Conservation (phyloP, 306 rosid genomes). For the Vigna mungo region DNA sequence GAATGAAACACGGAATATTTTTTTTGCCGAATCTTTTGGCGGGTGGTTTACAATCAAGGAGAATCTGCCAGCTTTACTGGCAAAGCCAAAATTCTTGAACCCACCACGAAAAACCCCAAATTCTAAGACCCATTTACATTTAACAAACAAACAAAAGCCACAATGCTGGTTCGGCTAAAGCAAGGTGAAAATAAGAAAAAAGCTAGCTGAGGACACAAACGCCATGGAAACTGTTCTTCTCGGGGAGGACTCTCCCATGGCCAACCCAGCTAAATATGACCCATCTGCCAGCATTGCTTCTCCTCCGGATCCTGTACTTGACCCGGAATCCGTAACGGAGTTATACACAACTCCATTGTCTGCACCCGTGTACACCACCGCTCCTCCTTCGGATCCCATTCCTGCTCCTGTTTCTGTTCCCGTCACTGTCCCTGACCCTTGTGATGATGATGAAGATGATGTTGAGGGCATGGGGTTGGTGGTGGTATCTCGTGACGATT, state of each 20-base stretch:
- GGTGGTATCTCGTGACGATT: slow-evolving; percentile 57
- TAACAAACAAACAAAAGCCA: slow-evolving; percentile 38
- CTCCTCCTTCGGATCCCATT: slow-evolving; percentile 38
- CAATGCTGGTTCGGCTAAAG: slow-evolving; percentile 45
- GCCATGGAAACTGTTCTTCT: slow-evolving; percentile 38
- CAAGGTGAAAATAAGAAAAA: slow-evolving; percentile 45
- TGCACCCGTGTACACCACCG: slow-evolving; percentile 41
- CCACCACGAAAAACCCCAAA: slow-evolving; percentile 41
- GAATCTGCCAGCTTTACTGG: slow-evolving; percentile 62
- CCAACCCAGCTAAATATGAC: slow-evolving; percentile 92
- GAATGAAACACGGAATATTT: slow-evolving; percentile 47
- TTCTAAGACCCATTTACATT: slow-evolving; percentile 59
- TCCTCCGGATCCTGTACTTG: slow-evolving; percentile 44
- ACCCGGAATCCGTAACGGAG: slow-evolving; percentile 35
- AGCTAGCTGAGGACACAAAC: slow-evolving; percentile 11
- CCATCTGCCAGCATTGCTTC: slow-evolving; percentile 68
- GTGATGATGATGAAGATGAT: slow-evolving; percentile 52
- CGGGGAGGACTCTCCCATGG: slow-evolving; percentile 90
- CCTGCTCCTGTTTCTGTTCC: slow-evolving; percentile 31
- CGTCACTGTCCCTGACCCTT: slow-evolving; percentile 37
- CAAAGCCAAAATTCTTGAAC: slow-evolving; percentile 54
- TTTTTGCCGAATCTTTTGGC: slow-evolving; percentile 48
- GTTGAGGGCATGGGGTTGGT: slow-evolving; percentile 49
- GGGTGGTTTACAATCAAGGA: slow-evolving; percentile 58
- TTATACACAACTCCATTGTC: slow-evolving; percentile 38